A percentile compares a stretch with the other conserved stretches of the same genome.
phyloP scores from a whole-genome alignment of 441 rosid species.

The Erodium texanum region DNA sequence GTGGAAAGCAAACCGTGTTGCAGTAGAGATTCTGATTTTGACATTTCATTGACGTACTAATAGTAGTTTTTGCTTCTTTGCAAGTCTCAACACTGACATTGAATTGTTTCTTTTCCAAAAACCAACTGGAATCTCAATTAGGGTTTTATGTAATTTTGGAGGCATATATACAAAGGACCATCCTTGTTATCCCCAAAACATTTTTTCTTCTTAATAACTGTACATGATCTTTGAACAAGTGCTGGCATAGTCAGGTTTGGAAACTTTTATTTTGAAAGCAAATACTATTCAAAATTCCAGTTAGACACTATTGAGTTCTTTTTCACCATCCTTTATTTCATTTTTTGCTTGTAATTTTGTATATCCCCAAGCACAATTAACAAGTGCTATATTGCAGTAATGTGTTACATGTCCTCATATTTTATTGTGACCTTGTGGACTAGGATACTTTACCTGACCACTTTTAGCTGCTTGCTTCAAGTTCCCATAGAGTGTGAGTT shows the following conservation, averaged over 20 bases:
- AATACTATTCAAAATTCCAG: background rate
- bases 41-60: slow-evolving; percentile 24
- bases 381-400: no score
- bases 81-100: background rate
- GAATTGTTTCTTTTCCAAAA: background rate
- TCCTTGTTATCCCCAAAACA: background rate
- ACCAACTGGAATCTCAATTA: background rate
- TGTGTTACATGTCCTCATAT: background rate
- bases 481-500: background rate
- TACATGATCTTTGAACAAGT: background rate
- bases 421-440: background rate
- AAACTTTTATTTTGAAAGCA: background rate
- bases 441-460: background rate
- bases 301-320: background rate
- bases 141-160: background rate
- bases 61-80: slow-evolving; percentile 3
- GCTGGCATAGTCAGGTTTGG: background rate
- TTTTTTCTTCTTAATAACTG: background rate
- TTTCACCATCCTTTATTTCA: no score
- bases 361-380: background rate
- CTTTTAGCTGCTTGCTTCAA: background rate
- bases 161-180: background rate
- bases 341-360: background rate
- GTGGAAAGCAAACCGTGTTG: slow-evolving; percentile 29
- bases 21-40: slow-evolving; percentile 54